Evolutionary conservation across 805 yeast genomes (phyloP).

Genomic region (Barnettozyma wickerhamii): DNA sequence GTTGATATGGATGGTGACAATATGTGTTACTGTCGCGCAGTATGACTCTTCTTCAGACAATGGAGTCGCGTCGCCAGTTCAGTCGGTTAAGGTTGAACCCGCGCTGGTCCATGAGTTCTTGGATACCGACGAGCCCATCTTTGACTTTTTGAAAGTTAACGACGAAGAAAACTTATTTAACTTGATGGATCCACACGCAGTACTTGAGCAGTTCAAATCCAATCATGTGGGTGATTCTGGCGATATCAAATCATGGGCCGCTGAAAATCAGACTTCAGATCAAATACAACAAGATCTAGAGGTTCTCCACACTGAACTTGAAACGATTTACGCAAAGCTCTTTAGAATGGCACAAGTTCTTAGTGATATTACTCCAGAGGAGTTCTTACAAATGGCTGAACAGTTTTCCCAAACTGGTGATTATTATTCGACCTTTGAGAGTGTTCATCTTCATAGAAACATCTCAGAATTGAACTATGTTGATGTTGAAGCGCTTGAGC

Average conservation of each 20-base stretch:
- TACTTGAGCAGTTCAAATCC: slow-evolving; percentile 9
- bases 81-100: neutral
- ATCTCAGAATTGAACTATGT: neutral
- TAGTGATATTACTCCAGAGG: slow-evolving; percentile 13
- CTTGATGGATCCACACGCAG: slow-evolving; percentile 3
- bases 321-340: slow-evolving; percentile 13
- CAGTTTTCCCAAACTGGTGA: slow-evolving; percentile 1
- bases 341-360: slow-evolving; percentile 14
- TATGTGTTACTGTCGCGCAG: neutral
- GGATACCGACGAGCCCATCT: slow-evolving; percentile 4
- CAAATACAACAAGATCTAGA: slow-evolving; percentile 12
- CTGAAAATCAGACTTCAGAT: slow-evolving; percentile 12
- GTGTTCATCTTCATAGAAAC: slow-evolving; percentile 4
- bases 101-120: neutral
- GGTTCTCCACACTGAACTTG: slow-evolving; percentile 11
- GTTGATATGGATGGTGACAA: neutral
- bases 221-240: neutral
- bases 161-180: slow-evolving; percentile 4
- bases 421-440: slow-evolving; percentile 1
- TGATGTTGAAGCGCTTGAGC: neutral
- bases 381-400: slow-evolving; percentile 15
- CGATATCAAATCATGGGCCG: too few species aligned
- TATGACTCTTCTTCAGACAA: neutral
- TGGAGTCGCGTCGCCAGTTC: neutral
- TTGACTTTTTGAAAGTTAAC: slow-evolving; percentile 5